These are phyloP conservation scores for Furcasterigmium furcatum DNA, from an alignment of 2,329 filamentous ascomycete species.

Conservation along the genomic window DNA sequence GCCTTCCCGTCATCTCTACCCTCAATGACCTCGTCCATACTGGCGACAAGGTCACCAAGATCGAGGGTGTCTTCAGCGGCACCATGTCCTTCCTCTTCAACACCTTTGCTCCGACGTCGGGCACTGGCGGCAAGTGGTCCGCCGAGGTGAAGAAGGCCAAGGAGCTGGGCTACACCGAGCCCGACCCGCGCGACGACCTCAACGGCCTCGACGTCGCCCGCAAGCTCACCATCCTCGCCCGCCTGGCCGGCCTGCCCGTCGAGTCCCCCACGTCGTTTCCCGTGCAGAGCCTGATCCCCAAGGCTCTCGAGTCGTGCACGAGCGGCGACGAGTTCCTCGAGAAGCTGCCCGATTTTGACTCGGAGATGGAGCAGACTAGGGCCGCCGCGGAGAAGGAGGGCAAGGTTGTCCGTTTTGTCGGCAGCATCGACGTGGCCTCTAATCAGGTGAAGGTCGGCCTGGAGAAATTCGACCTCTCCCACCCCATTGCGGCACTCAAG, in stretches of 20 bases:
- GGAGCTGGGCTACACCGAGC: constrained; percentile 87
- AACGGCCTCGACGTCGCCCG: constrained; percentile 91
- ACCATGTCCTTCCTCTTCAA: constrained; percentile 99
- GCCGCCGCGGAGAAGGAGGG: constrained; percentile 78
- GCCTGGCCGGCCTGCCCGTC: constrained; percentile 77
- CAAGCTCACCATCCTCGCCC: constrained; percentile 91
- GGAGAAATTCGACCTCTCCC: constrained; percentile 81
- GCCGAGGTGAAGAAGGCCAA: constrained; percentile 91
- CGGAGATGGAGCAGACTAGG: constrained; percentile 87
- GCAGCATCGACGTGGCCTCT: constrained; percentile 81
- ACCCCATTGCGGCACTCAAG: constrained; percentile 91
- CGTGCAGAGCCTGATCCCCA: constrained; percentile 89
- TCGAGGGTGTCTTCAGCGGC: constrained; percentile 96
- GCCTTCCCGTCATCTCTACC: constrained; percentile 89
- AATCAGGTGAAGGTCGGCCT: constrained; percentile 88
- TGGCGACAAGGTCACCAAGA: constrained; percentile 84
- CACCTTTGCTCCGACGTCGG: constrained; percentile 81
- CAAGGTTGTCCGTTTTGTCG: constrained; percentile 92
- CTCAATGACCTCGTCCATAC: constrained; percentile 93
- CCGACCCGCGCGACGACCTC: constrained; percentile 80
- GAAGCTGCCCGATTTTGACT: constrained; percentile 77
- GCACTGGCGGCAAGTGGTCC: constrained; percentile 78
- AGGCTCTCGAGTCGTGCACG: constrained; percentile 72
- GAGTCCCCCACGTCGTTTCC: constrained; percentile 86
- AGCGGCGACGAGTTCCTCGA: constrained; percentile 85